Evolutionary conservation across 2,329 filamentous ascomycete genomes (phyloP).

Genomic region (Colletotrichum navitas): DNA sequence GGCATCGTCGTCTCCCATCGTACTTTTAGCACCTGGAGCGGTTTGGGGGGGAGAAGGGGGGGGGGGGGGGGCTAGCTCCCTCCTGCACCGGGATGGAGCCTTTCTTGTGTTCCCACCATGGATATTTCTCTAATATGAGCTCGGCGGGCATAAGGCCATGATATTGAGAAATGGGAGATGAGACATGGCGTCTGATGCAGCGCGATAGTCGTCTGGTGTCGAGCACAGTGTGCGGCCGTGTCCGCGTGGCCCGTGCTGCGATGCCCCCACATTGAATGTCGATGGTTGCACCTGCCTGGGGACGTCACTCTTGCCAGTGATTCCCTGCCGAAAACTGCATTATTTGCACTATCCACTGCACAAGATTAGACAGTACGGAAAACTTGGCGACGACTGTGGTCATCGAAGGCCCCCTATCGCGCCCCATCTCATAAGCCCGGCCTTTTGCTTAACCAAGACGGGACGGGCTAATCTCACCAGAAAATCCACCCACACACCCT

Average conservation of each 20-base stretch:
- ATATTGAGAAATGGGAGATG: conserved; percentile 37
- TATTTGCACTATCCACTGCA: conserved; percentile 21
- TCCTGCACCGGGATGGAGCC: conserved; percentile 33
- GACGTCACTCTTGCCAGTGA: conserved; percentile 21
- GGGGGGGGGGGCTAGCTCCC: conserved; percentile 25
- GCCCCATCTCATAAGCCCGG: conserved; percentile 44
- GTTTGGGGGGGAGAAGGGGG: conserved; percentile 35
- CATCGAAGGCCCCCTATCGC: conserved; percentile 48
- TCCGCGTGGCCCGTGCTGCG: conserved; percentile 13
- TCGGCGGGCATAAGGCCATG: conserved; percentile 25
- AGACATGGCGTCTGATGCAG: conserved; percentile 41
- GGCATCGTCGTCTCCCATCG: conserved; percentile 3
- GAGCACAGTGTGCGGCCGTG: conserved; percentile 26
- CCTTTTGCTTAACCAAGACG: conserved; percentile 39
- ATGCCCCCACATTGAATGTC: conserved; percentile 7
- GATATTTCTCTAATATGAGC: conserved; percentile 42
- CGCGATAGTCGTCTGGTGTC: conserved; percentile 40
- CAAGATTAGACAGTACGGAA: conserved; percentile 6
- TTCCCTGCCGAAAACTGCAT: conserved; percentile 23
- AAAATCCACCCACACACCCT: conserved; percentile 56
- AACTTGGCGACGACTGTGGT: conserved; percentile 15
- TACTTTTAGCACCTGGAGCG: conserved; percentile 16
- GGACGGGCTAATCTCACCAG: conserved; percentile 58
- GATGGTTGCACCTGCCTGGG: conserved; percentile 1
- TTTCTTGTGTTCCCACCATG: conserved; percentile 40